Evolutionary conservation across 148 eudicot genomes (phyloP), one percentile per base, ranked within the genome.

Genomic region (Spergularia bocconei): DNA sequence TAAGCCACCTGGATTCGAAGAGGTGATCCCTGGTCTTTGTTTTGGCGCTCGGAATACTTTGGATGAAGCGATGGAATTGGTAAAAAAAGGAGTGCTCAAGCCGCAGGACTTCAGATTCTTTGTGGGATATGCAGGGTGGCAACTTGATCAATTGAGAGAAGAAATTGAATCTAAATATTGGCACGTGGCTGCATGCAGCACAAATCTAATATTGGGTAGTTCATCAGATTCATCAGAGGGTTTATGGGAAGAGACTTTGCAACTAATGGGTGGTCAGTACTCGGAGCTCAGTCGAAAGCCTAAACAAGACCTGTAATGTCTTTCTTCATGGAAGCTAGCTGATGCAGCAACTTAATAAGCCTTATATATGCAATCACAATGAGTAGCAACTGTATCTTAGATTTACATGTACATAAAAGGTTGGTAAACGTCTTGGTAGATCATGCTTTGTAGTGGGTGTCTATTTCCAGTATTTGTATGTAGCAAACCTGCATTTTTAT

Each of bases 111-210:
- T 95, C 68, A 86, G 88, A 68, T 95, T 95, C 85, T 95, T 90
- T 82, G 86, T 89, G 48, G 99, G 99, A 54, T 95, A 92, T 81
- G 94, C 97, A 0, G 99, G 99, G 75, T 95, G 99, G 99, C 90
- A 90, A 79, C 77, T 84, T 23, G 99, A 92, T 84, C 99, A 95
- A 78, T 67, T 95, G 65, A 83, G 78, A 72, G 92, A 88, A 59
- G 99, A 95, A 82, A 87, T 95, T 47, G 92, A 87, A 15, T 86
- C 93, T 0, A 85, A 80, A 44, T 92, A 86, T 78, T 95, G 99
- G 99, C 81, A 95, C 77, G 86, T 91, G 51, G 99, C 98, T 75
- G 96, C 99, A 3, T 95, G 99, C 76, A 95, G 98, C 73, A 66
- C 85, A 21, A 83, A 89, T 72, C 76, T 95, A 70, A 65, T 95